Base-by-base conservation (phyloP, 2,329 filamentous ascomycete genomes). In the Harringtonia aguacate region DNA sequence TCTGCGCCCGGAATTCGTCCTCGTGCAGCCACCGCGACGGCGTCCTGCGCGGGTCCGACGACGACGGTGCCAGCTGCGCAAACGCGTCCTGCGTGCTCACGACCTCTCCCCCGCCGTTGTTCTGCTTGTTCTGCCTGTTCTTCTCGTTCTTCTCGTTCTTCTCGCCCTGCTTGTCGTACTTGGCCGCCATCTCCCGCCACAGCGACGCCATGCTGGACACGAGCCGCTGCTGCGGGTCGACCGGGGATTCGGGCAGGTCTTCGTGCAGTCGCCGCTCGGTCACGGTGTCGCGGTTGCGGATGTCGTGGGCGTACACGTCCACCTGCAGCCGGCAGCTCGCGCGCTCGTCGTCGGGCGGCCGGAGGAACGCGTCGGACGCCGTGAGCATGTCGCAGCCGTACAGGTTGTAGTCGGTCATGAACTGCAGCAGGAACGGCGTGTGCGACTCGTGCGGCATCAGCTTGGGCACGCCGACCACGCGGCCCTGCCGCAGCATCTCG, bases 341-440 rank as follows among this genome's bases (percentile, higher is more conserved):
- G 46, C 73, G 72, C n/a, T 59, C 62, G 7, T 79, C 66, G 20
- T 24, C 68, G 0, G 88, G 88, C 3, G 70, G 69, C 44, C 92
- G 78, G 57, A 95, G 95, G 24, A 66, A 71, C 1, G 81, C 77
- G 50, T 78, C 84, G 10, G 69, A 69, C 40, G 79, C 83, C 46
- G 90, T 77, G 51, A 97, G 79, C 55, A 90, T 94, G 45, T 79
- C 82, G 58, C 92, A 98, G 8, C 94, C 94, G 60, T 94, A 97
- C 52, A 98, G 69, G 58, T 95, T 98, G 68, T 94, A 98, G 61
- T 98, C 94, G 51, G 83, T 84, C 92, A 98, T 97, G 77, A 94
- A 98, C 63, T 98, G 94, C 10, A 92, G 72, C 9, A 95, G 66
- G 59, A 89, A 97, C 57, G 95, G 87, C 49, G 97, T 62, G 59